Percentiles rank a stretch among this genome's conserved stretches.
phyloP scores from a whole-genome alignment of 441 rosid species.

The Dalechampia spathulata region DNA sequence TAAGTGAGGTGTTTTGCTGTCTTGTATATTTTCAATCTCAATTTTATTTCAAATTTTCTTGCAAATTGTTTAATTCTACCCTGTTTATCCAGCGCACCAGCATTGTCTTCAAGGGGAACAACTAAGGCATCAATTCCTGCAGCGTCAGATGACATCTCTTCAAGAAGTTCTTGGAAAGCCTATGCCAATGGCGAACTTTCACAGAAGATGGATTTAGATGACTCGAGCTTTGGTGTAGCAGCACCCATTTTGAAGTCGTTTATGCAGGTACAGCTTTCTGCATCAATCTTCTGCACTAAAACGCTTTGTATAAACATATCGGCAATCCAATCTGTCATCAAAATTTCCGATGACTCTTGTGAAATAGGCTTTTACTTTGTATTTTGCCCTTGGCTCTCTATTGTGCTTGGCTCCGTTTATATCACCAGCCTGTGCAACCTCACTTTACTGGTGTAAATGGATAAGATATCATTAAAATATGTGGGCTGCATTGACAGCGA shows the following conservation, averaged over 20 bases:
- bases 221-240: slow-evolving; percentile 70
- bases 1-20: no score
- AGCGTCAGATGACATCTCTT: slow-evolving; percentile 42
- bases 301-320: neutral
- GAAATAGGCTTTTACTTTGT: no score
- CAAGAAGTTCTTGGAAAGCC: slow-evolving; percentile 58
- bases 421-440: no score
- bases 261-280: slow-evolving; percentile 59
- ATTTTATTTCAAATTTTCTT: neutral
- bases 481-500: no score
- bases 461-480: no score
- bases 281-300: neutral
- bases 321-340: no score
- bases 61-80: slow-evolving; percentile 1
- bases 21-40: no score
- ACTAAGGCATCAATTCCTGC: slow-evolving; percentile 41
- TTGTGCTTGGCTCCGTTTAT: no score
- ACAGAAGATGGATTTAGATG: slow-evolving; percentile 51
- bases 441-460: no score
- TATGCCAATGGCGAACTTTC: slow-evolving; percentile 64
- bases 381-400: no score
- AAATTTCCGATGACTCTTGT: no score
- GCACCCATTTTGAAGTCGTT: slow-evolving; percentile 88
- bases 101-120: slow-evolving; percentile 68
- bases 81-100: slow-evolving; percentile 57